These are phyloP conservation scores for Pichia cactophila DNA, from an alignment of 1,139 yeast genomes.

Conservation along the genomic window DNA sequence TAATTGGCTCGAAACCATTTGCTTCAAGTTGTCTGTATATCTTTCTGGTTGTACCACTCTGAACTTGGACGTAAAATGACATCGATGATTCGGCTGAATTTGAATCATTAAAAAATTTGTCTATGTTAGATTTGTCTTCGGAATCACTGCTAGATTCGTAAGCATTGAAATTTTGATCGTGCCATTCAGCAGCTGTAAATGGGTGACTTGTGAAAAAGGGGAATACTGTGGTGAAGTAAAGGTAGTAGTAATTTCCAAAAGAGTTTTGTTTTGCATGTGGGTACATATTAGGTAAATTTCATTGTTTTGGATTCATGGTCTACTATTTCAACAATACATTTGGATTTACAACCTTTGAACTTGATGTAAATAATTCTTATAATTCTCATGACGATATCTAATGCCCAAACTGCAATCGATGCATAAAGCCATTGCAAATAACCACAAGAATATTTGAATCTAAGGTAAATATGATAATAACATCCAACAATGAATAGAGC, in stretches of 20 bases:
- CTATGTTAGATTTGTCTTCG: background rate
- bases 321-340: constrained; percentile 8
- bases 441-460: constrained; percentile 27
- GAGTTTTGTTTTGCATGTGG: constrained; percentile 7
- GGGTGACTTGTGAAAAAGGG: constrained; percentile 22
- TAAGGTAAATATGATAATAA: constrained; percentile 28
- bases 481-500: constrained; percentile 30
- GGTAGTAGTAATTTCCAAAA: constrained; percentile 16
- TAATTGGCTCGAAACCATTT: constrained; percentile 1
- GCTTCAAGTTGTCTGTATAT: constrained; percentile 5
- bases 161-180: background rate
- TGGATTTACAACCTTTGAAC: constrained; percentile 13
- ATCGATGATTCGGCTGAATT: background rate
- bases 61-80: constrained; percentile 10
- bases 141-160: background rate
- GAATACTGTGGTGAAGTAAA: constrained; percentile 17
- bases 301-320: constrained; percentile 32
- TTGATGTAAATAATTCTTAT: constrained; percentile 28
- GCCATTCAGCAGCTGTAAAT: constrained; percentile 16
- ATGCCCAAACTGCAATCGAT: constrained; percentile 31
- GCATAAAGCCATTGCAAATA: constrained; percentile 37
- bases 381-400: constrained; percentile 31
- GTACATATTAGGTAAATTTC: constrained; percentile 23
- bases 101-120: background rate
- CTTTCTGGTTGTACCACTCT: constrained; percentile 17